phyloP scores from a whole-genome alignment of 257 asterid genomes.

The Lycium barbarum region DNA sequence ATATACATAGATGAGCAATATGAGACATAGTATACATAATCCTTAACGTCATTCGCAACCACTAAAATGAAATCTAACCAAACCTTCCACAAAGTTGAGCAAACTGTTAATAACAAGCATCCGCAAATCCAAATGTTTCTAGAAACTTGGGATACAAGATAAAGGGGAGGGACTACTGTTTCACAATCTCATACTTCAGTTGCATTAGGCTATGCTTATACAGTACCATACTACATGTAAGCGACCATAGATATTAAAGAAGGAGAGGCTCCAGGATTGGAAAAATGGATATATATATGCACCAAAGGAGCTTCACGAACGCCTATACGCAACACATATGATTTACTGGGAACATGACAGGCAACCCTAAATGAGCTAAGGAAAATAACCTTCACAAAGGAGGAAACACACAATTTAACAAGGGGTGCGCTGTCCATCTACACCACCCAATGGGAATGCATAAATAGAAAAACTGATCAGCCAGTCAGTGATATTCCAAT shows the following conservation, averaged over 20 bases:
- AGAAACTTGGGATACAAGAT: neutral
- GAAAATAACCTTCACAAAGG: neutral
- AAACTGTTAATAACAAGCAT: neutral
- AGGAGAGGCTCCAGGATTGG: neutral
- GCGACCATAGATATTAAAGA: neutral
- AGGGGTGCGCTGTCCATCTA: neutral
- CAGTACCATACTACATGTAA: neutral
- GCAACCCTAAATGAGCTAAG: neutral
- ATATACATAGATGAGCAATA: neutral
- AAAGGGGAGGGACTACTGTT: neutral
- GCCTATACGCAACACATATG: neutral
- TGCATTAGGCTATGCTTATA: neutral
- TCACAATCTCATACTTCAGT: constrained; percentile 7
- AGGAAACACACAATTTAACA: neutral
- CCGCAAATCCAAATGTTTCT: neutral
- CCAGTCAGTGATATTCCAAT: neutral
- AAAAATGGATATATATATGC: neutral
- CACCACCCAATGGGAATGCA: neutral
- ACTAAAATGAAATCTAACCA: neutral
- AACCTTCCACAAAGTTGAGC: neutral
- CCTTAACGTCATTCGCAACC: neutral
- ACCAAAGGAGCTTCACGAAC: constrained; percentile 9
- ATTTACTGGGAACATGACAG: neutral
- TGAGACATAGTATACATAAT: neutral
- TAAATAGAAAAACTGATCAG: neutral